Base-by-base conservation (phyloP, 306 rosid species). In the Trifolium subterraneum region DNA sequence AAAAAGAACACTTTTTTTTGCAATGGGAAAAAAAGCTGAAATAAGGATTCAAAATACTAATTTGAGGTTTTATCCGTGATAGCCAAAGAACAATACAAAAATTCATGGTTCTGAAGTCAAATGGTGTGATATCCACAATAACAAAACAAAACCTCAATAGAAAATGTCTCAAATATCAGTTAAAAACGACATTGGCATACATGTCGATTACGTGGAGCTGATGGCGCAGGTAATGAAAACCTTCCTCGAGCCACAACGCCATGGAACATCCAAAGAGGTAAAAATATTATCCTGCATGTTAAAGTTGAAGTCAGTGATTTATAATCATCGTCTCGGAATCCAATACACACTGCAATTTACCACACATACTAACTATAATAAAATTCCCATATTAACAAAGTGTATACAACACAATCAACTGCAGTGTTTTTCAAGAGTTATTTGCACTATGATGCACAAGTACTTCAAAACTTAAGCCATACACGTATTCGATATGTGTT, bases 201-300 rank as follows among this genome's bases (percentile, higher is more conserved):
- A 84, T 88, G 87, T 70, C 93, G 97, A 80, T 88, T 92, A 65
- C 90, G 99, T 1, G 99, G 99, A 86, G 90, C 89, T 50, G 93
- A 88, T 70, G 99, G 99, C 0, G 99, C 99, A 45, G 98, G 99
- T 77, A 95, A 76, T 75, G 99, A 95, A 86, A 95, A 95, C 79
- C 99, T 87, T 87, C 98, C 99, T 60, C 99, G 93, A 73, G 99
- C 89, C 79, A 88, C 98, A 78, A 89, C 81, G 13, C 86, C 93
- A 81, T 95, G 99, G 84, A 95, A 95, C 78, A 85, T 79, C 99
- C 99, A 95, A 71, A 95, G 90, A 9, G 98, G 99, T 29, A 78
- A 83, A 87, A 95, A 95, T 70, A 92, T 68, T 68, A 81, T 33
- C 99, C 99, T 95, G 87, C 79, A 75, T 48, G 48, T 76, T 58